Evolutionary conservation across 1,284 basidiomycete species (phyloP).

Genomic region (Rhodotorula sp.): DNA sequence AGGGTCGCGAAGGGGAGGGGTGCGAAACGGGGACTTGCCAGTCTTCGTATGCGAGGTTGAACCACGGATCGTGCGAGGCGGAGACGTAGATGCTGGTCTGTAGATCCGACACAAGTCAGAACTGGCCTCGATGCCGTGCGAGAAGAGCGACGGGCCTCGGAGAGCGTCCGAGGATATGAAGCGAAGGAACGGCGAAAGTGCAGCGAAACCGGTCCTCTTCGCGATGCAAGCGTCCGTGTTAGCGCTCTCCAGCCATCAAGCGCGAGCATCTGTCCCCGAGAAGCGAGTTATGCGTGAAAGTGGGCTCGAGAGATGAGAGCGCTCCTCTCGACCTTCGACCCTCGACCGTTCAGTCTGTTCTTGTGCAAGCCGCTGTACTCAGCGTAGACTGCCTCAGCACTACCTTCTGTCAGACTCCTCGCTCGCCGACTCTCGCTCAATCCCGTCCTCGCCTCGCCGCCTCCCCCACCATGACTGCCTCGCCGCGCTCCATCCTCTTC

Average conservation of each 20-base stretch:
- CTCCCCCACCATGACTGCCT: slow-evolving; percentile 8
- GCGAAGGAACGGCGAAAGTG: background rate
- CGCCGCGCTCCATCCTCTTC: slow-evolving; percentile 34
- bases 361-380: too few species aligned
- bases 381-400: too few species aligned
- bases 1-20: background rate
- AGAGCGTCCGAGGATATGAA: background rate
- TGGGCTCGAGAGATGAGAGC: background rate
- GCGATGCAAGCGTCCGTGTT: background rate
- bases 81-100: slow-evolving; percentile 68
- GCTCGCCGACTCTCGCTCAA: background rate
- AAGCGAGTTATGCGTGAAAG: background rate
- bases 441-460: background rate
- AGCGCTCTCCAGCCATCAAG: background rate
- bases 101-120: background rate
- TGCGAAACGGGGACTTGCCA: slow-evolving; percentile 61
- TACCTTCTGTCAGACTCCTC: background rate
- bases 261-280: background rate
- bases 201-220: background rate
- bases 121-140: rapidly evolving
- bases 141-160: background rate
- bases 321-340: background rate
- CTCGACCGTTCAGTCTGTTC: background rate
- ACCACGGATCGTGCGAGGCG: slow-evolving; percentile 78
- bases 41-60: slow-evolving; percentile 92